Base-by-base conservation (phyloP, 768 basidiomycete species). In the Boletus coccyginus region DNA sequence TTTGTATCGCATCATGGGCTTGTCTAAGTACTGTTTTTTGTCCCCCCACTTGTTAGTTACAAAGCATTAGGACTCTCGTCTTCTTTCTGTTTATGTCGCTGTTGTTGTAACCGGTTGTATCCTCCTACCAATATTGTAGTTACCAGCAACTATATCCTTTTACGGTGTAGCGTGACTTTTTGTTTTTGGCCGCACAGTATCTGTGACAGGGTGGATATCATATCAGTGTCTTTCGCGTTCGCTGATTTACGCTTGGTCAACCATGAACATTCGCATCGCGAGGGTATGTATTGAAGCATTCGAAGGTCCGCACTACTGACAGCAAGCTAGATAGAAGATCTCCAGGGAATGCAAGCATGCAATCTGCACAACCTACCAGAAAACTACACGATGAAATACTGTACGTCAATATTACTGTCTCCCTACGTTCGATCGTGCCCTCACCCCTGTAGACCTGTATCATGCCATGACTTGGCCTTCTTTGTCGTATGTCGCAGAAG, bases 301-400 rank as follows among this genome's bases (percentile, higher is more conserved):
- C 24, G 27, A 16, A 17, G 12, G 36, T 41, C 33, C 10, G 19
- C 50, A 46, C 48, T 50, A 40, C 61, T 71, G 56, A 71, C 58
- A 45, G 46, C 53, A 21, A 50, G 52, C 32, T 68, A 95, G 92
- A 81, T 89, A 65, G 90, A 89, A 48, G 94, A 97, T 73, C 81
- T 96, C 61, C 76, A 86, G 62, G 92, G 89, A 16, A 96, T 97
- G 92, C 94, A 98, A 73, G 88, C 92, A 53, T 87, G 90, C 66
- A 98, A 98, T 71, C 77, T 96, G 58, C 87, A 94, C 70, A 97
- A 96, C 66, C 75, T 98, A 32, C 94, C 94, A 0, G 94, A 96
- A 73, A 93, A 94, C 74, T 94, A 94, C 66, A 84, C 83, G 13
- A 86, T 92, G 78, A 84, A 86, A 58, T 88, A 89, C 63, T 90